Percentiles rank a stretch among this genome's conserved stretches.
Conservation (phyloP, 257 asterid genomes). For the Gentiana macrophylla region DNA sequence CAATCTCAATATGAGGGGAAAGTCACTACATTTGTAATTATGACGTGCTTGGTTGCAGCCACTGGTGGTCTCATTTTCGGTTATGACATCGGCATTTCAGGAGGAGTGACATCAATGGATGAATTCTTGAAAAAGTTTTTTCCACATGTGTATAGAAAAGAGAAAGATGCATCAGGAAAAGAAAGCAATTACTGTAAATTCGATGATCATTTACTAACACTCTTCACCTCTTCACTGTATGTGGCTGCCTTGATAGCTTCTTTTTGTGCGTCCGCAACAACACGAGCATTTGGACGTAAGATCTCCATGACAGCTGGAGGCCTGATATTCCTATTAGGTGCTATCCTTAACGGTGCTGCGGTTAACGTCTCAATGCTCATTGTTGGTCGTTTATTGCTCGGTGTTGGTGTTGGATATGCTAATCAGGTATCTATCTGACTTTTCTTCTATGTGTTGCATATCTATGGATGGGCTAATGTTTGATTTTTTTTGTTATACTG, state of each 20-base stretch:
- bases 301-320: slow-evolving; percentile 43
- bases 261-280: slow-evolving; percentile 42
- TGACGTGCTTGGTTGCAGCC: slow-evolving; percentile 40
- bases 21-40: slow-evolving; percentile 31
- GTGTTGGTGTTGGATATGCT: slow-evolving; percentile 54
- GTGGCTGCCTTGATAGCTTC: slow-evolving; percentile 51
- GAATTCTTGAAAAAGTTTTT: slow-evolving; percentile 47
- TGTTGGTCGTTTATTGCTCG: slow-evolving; percentile 46
- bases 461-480: too few relatives aligned
- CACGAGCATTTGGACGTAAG: slow-evolving; percentile 38
- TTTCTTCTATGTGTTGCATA: background rate
- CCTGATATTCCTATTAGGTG: slow-evolving; percentile 31
- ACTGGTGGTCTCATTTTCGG: slow-evolving; percentile 55
- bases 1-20: slow-evolving; percentile 25
- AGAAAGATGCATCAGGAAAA: background rate
- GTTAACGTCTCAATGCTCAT: slow-evolving; percentile 42
- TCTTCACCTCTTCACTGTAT: slow-evolving; percentile 61
- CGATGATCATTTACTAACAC: slow-evolving; percentile 33
- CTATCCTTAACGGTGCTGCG: slow-evolving; percentile 41
- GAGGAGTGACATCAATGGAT: slow-evolving; percentile 68
- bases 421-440: slow-evolving; percentile 24
- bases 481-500: background rate
- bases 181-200: slow-evolving; percentile 44
- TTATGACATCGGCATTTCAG: slow-evolving; percentile 53
- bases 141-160: slow-evolving; percentile 28